Conservation (phyloP, 2,329 filamentous ascomycete genomes). For the Beauveria sp. region DNA sequence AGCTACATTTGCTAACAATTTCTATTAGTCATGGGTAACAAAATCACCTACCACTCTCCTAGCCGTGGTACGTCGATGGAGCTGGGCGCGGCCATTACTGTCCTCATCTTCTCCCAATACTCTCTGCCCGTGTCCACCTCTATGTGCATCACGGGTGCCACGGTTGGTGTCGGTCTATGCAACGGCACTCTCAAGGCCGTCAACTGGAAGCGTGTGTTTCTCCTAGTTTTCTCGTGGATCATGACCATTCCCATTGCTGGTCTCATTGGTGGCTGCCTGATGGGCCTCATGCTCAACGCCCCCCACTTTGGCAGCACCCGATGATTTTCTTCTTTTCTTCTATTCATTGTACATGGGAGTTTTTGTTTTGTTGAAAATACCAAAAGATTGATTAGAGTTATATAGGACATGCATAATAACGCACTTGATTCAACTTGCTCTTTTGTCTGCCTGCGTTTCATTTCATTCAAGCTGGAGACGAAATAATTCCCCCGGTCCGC, state of each 20-base stretch:
- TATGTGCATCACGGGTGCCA: conserved; percentile 75
- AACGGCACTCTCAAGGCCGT: conserved; percentile 65
- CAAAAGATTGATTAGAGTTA: conserved; percentile 7
- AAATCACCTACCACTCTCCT: conserved; percentile 62
- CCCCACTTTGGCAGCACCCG: conserved; percentile 24
- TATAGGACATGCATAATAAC: neutral
- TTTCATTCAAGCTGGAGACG: neutral
- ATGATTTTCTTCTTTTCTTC: neutral
- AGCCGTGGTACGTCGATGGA: conserved; percentile 63
- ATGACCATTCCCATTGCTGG: conserved; percentile 37
- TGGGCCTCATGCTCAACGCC: conserved; percentile 33
- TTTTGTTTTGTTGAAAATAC: neutral
- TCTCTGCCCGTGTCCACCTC: conserved; percentile 68
- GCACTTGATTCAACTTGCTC: neutral
- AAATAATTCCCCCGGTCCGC: neutral
- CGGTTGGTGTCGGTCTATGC: conserved; percentile 70
- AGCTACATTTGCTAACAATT: conserved; percentile 17
- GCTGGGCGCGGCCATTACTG: conserved; percentile 69
- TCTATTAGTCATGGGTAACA: conserved; percentile 65
- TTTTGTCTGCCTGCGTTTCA: neutral
- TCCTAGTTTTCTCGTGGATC: conserved; percentile 57
- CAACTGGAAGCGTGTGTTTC: conserved; percentile 66
- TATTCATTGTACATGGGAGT: neutral
- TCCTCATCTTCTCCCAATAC: conserved; percentile 69
- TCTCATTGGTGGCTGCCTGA: conserved; percentile 31